These are phyloP conservation scores for Pyronema omphalodes DNA, from an alignment of 495 filamentous ascomycete species.

Conservation along the genomic window DNA sequence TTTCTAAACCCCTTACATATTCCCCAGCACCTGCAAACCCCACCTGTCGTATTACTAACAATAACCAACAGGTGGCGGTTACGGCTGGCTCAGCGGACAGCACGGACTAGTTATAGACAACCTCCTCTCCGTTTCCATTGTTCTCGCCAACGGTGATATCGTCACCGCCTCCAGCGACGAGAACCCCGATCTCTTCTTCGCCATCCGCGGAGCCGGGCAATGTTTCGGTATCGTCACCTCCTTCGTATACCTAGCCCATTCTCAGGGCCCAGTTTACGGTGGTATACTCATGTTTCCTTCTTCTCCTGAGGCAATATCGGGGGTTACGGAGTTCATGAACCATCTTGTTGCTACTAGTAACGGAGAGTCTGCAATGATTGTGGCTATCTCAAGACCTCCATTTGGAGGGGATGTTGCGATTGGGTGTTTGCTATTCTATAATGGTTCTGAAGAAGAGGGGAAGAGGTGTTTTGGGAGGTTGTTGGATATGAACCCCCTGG, in stretches of 20 bases:
- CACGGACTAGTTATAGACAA: constrained; percentile 27
- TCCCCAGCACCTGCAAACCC: too few species aligned
- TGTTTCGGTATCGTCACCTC: constrained; percentile 34
- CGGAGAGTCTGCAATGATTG: not conserved
- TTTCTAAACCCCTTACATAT: too few species aligned
- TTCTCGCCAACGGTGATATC: constrained; percentile 24
- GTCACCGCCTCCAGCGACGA: constrained; percentile 22
- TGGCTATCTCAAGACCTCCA: not conserved
- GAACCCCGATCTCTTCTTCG: constrained; percentile 33
- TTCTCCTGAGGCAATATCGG: not conserved
- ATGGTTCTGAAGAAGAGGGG: too few species aligned
- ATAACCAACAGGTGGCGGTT: constrained; percentile 21
- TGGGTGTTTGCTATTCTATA: too few species aligned
- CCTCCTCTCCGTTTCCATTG: constrained; percentile 23
- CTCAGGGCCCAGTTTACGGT: not conserved
- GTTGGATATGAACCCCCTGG: too few species aligned
- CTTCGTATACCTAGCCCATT: constrained; percentile 4
- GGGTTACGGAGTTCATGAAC: not conserved
- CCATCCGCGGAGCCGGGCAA: constrained; percentile 29
- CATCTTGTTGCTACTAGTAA: not conserved
- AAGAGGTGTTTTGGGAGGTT: too few species aligned
- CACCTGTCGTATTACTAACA: too few species aligned
- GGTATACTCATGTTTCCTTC: not conserved
- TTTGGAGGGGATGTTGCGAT: not conserved
- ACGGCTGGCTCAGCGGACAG: constrained; percentile 22